Evolutionary conservation across 331 rosid genomes (phyloP).

Genomic region (Saraca asoca): DNA sequence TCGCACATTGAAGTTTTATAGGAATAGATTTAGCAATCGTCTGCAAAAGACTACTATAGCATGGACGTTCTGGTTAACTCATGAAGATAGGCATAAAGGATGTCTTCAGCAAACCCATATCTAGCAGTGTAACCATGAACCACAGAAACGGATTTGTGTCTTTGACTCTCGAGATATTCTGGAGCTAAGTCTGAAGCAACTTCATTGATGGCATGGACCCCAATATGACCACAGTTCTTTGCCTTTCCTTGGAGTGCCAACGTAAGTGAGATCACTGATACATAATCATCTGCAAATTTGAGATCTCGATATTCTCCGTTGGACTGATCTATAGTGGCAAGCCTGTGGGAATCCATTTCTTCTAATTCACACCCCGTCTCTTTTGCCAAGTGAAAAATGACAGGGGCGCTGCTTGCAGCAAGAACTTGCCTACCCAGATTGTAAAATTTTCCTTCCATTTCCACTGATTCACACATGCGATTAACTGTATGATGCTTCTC

Average conservation of each 20-base stretch:
- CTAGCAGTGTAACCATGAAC: constrained; percentile 95
- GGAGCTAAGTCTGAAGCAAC: constrained; percentile 67
- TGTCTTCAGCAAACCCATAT: constrained; percentile 79
- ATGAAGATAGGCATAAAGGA: constrained; percentile 88
- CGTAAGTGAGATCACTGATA: constrained; percentile 75
- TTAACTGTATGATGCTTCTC: constrained; percentile 79
- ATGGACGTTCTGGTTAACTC: constrained; percentile 90
- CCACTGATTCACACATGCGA: constrained; percentile 90
- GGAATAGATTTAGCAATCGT: constrained; percentile 71
- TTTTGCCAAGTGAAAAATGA: constrained; percentile 81
- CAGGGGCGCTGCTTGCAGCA: constrained; percentile 91
- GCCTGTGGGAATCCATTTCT: constrained; percentile 91
- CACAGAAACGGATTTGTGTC: constrained; percentile 70
- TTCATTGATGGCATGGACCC: constrained; percentile 73
- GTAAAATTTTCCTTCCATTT: constrained; percentile 74
- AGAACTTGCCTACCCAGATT: constrained; percentile 95
- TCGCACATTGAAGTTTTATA: constrained; percentile 51
- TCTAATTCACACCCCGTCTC: constrained; percentile 69
- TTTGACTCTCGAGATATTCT: constrained; percentile 56
- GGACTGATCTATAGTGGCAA: constrained; percentile 70
- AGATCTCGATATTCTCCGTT: constrained; percentile 70
- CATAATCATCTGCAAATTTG: constrained; percentile 84
- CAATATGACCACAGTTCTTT: constrained; percentile 55
- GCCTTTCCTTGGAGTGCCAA: constrained; percentile 83
- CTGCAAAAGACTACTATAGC: constrained; percentile 79